phyloP scores from a whole-genome alignment of 2,329 filamentous ascomycete genomes.

The Aspergillus ustus region DNA sequence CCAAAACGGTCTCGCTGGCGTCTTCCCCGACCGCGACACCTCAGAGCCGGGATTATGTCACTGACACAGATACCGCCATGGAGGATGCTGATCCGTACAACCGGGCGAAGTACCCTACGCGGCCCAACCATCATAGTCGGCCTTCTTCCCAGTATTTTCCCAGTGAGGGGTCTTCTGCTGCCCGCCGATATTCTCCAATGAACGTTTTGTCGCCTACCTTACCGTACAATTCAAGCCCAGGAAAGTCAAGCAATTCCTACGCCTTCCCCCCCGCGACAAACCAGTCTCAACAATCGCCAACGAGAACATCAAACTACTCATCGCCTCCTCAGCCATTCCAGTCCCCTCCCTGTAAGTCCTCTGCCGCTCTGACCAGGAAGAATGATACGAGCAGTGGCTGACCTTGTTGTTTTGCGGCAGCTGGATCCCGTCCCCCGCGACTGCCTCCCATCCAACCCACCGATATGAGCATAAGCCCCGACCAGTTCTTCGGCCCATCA shows the following conservation, averaged over 20 bases:
- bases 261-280: conserved; percentile 58
- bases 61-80: conserved; percentile 80
- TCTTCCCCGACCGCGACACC: conserved; percentile 63
- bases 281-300: conserved; percentile 76
- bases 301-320: conserved; percentile 63
- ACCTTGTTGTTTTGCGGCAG: conserved; percentile 35
- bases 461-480: conserved; percentile 67
- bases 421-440: conserved; percentile 62
- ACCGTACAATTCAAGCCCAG: conserved; percentile 72
- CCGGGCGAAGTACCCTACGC: conserved; percentile 82
- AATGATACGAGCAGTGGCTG: background rate
- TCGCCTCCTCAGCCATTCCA: conserved; percentile 63
- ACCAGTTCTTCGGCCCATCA: conserved; percentile 73
- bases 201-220: conserved; percentile 81
- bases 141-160: conserved; percentile 73
- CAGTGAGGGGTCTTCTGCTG: conserved; percentile 78
- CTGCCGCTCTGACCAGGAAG: background rate
- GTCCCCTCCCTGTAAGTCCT: conserved; percentile 59
- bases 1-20: conserved; percentile 58
- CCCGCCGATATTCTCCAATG: conserved; percentile 96
- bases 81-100: conserved; percentile 87
- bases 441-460: conserved; percentile 74
- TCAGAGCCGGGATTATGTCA: conserved; percentile 66
- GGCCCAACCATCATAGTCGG: conserved; percentile 72
- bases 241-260: conserved; percentile 56